A percentile compares a stretch with the other conserved stretches of the same genome.
phyloP scores from a whole-genome alignment of 108 stramenopile species.

The Cyclotella cryptica region DNA sequence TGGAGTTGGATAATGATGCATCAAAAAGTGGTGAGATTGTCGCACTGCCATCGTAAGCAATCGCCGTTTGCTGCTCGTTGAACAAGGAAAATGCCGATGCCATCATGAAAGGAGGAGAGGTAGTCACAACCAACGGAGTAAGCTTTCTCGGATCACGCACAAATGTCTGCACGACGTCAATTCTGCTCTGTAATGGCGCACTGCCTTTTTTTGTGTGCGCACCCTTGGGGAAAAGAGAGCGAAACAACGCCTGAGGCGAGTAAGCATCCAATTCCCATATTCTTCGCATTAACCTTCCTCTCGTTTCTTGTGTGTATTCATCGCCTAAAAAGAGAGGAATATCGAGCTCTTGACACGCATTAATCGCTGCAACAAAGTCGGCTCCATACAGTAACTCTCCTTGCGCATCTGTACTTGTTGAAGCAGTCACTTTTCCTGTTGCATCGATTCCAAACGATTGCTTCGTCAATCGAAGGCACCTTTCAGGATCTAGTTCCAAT shows the following conservation, averaged over 20 bases:
- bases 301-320: conserved; percentile 60
- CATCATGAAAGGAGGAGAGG: conserved; percentile 39
- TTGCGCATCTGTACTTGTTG: neutral
- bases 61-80: conserved; percentile 17
- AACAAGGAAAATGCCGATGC: conserved; percentile 35
- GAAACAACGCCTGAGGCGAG: conserved; percentile 39
- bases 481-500: conserved; percentile 63
- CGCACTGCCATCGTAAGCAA: conserved; percentile 5
- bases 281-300: conserved; percentile 34
- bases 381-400: conserved; percentile 52
- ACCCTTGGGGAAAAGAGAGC: conserved; percentile 27
- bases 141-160: conserved; percentile 54
- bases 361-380: conserved; percentile 60
- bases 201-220: neutral
- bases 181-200: neutral
- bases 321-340: conserved; percentile 65
- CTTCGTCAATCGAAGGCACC: conserved; percentile 59
- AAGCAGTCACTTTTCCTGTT: neutral
- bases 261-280: conserved; percentile 45
- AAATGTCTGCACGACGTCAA: conserved; percentile 54
- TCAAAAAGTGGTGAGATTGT: neutral
- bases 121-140: conserved; percentile 49
- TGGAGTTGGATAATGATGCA: conserved; percentile 2
- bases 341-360: conserved; percentile 52
- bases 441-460: conserved; percentile 46